Percentiles rank a stretch among this genome's conserved stretches.
These are phyloP conservation scores for Globisporangium acanthophoron DNA, from an alignment of 352 stramenopile genomes.

Conservation along the genomic window DNA sequence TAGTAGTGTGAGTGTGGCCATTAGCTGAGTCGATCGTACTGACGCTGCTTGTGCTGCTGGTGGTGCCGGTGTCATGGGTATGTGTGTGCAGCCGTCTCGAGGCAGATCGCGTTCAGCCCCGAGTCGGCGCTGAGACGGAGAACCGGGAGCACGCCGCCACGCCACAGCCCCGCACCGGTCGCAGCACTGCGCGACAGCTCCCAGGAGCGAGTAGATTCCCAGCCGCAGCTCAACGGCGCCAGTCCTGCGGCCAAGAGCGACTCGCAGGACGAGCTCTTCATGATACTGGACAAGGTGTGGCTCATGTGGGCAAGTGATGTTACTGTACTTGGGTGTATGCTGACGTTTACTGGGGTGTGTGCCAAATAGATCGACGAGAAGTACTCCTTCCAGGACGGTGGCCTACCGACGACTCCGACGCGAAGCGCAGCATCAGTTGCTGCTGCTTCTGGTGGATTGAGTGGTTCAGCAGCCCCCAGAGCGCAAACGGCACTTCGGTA, in stretches of 20 bases:
- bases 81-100: constrained; percentile 21
- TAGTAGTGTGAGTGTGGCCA: no score
- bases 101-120: constrained; percentile 48
- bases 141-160: constrained; percentile 8
- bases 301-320: background rate
- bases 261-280: constrained; percentile 54
- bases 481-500: constrained; percentile 1
- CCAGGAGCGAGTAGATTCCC: background rate
- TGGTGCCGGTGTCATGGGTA: background rate
- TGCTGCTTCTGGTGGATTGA: background rate
- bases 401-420: background rate
- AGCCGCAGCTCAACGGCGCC: background rate
- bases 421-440: background rate
- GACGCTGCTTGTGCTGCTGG: background rate
- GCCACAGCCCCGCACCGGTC: background rate
- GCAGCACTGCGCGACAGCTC: background rate
- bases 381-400: constrained; percentile 33
- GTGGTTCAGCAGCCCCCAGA: background rate
- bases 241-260: constrained; percentile 17
- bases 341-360: background rate
- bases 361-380: constrained; percentile 40
- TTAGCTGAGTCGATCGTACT: background rate
- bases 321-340: no score
- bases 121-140: constrained; percentile 8
- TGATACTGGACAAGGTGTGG: constrained; percentile 44